Evolutionary conservation across 1,139 yeast genomes (phyloP).

Genomic region (Saccharomyces pastorianus): DNA sequence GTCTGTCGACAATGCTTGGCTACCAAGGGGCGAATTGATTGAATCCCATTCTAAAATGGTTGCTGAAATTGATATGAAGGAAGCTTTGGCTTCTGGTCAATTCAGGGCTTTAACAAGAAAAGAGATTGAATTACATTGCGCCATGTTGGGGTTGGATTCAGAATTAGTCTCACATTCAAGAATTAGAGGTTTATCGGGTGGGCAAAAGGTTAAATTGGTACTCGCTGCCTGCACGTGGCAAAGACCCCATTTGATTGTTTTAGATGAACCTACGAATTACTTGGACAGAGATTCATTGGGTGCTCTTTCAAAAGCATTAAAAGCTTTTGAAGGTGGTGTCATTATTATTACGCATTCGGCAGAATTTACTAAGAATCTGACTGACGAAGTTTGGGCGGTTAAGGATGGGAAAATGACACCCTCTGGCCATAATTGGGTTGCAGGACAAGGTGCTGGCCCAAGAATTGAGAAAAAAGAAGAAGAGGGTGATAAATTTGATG

Average conservation of each 20-base stretch:
- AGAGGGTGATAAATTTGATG: constrained; percentile 97
- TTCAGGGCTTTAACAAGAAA: constrained; percentile 99
- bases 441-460: constrained; percentile 99
- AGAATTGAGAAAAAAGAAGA: constrained; percentile 92
- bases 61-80: constrained; percentile 99
- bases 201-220: constrained; percentile 98
- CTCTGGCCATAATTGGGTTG: constrained; percentile 99
- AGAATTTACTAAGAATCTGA: constrained; percentile 96
- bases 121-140: constrained; percentile 97
- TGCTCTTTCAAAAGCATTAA: constrained; percentile 96
- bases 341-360: constrained; percentile 99
- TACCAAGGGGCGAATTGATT: constrained; percentile 97
- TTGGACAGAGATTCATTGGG: constrained; percentile 98
- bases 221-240: constrained; percentile 99
- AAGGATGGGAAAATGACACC: constrained; percentile 96
- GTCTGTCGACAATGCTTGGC: constrained; percentile 98
- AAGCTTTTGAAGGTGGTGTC: constrained; percentile 98
- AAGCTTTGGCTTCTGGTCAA: constrained; percentile 99
- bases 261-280: constrained; percentile 98
- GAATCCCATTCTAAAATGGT: constrained; percentile 97
- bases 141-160: constrained; percentile 94
- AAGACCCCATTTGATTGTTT: constrained; percentile 97
- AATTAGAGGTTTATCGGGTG: constrained; percentile 99
- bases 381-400: constrained; percentile 99
- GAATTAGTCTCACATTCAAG: constrained; percentile 98